phyloP scores from a whole-genome alignment of 352 stramenopile species.

The Achlya hypogyna region DNA sequence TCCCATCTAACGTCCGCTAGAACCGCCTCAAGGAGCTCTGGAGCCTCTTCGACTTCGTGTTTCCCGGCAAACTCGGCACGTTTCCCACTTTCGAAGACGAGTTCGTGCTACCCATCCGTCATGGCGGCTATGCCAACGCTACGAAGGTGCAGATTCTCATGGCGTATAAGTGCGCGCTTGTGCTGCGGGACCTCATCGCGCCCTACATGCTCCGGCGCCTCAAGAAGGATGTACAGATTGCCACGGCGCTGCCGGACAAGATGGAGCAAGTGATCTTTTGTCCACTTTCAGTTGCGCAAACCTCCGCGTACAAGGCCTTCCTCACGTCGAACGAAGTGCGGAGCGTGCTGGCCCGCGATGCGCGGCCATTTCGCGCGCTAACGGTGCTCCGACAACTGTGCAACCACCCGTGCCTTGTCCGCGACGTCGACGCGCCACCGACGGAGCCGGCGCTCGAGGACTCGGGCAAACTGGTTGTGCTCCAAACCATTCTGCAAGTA shows the following conservation, averaged over 20 bases:
- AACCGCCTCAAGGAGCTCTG: constrained; percentile 96
- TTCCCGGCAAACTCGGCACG: constrained; percentile 95
- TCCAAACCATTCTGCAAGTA: constrained; percentile 90
- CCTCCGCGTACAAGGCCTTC: constrained; percentile 87
- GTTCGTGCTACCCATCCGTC: constrained; percentile 95
- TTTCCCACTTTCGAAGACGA: constrained; percentile 95
- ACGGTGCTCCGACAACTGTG: constrained; percentile 97
- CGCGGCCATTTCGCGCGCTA: constrained; percentile 87
- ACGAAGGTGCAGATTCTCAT: constrained; percentile 93
- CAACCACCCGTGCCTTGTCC: constrained; percentile 86
- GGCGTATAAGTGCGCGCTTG: constrained; percentile 94
- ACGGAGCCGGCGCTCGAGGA: constrained; percentile 29
- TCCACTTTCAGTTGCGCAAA: constrained; percentile 82
- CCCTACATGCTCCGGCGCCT: constrained; percentile 92
- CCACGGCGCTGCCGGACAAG: constrained; percentile 92
- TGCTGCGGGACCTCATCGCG: constrained; percentile 94
- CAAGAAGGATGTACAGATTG: constrained; percentile 92
- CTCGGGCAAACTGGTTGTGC: constrained; percentile 95
- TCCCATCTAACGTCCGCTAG: constrained; percentile 38
- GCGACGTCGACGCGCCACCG: constrained; percentile 72
- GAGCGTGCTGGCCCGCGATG: constrained; percentile 75
- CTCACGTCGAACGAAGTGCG: constrained; percentile 88
- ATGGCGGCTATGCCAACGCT: constrained; percentile 88
- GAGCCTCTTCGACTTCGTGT: constrained; percentile 99
- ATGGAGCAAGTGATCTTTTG: constrained; percentile 99